A percentile compares a stretch with the other conserved stretches of the same genome.
phyloP scores from a whole-genome alignment of 306 rosid species.

The Vigna trinervia region DNA sequence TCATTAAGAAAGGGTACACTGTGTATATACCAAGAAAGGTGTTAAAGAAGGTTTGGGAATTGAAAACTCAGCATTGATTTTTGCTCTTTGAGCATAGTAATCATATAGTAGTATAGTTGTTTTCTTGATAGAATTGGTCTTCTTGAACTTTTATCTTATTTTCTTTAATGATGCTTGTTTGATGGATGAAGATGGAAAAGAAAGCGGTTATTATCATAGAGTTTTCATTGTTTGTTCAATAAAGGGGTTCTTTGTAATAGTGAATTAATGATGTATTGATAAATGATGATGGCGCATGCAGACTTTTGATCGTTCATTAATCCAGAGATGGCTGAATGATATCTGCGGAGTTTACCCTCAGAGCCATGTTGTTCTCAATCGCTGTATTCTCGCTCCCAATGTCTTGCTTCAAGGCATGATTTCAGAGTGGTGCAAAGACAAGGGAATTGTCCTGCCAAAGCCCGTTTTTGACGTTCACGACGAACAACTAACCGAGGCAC shows the following conservation, averaged over 20 bases:
- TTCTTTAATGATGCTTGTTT: not conserved
- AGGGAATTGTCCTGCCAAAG: conserved; percentile 45
- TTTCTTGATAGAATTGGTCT: not conserved
- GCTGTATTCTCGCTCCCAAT: conserved; percentile 51
- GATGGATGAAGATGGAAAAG: not conserved
- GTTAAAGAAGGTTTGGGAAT: not conserved
- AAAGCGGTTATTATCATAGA: too few species aligned
- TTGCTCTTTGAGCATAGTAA: too few species aligned
- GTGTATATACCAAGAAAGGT: too few species aligned
- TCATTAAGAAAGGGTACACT: too few species aligned
- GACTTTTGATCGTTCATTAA: conserved; percentile 60
- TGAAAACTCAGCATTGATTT: too few species aligned
- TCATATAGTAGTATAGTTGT: not conserved
- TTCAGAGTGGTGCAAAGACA: conserved; percentile 53
- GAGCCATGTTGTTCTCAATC: conserved; percentile 52
- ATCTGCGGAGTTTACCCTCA: conserved; percentile 50
- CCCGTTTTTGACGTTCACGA: conserved; percentile 27
- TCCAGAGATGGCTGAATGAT: conserved; percentile 55
- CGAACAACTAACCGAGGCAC: conserved; percentile 29
- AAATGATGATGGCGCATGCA: conserved; percentile 44
- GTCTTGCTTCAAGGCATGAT: conserved; percentile 51
- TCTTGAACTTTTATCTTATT: not conserved
- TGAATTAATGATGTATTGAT: too few species aligned
- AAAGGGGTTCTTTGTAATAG: too few species aligned
- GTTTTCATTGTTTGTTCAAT: too few species aligned